phyloP scores from a whole-genome alignment of 495 filamentous ascomycete species.

The Neurospora hispaniola region DNA sequence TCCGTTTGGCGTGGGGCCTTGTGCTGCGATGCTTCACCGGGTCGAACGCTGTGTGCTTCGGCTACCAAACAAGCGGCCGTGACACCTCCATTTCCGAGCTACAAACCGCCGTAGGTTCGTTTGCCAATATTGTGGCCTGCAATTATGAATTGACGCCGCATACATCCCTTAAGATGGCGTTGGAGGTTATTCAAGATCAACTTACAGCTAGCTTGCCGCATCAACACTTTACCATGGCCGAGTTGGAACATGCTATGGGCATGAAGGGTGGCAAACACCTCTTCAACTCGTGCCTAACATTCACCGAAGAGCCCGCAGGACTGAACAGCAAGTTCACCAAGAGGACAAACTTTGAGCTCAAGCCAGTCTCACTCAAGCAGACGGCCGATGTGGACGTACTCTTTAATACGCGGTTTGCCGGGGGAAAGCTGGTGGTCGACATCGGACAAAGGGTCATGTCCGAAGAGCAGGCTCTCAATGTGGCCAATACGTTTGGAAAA shows the following conservation, averaged over 20 bases:
- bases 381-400: conserved; percentile 35
- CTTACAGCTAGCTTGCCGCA: conserved; percentile 24
- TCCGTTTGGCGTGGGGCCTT: conserved; percentile 39
- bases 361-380: conserved; percentile 29
- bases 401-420: conserved; percentile 27
- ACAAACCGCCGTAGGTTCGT: conserved; percentile 30
- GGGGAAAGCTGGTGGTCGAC: conserved; percentile 28
- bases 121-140: conserved; percentile 30
- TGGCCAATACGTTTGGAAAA: conserved; percentile 32
- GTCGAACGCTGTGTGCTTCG: conserved; percentile 30
- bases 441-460: conserved; percentile 35
- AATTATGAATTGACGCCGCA: conserved; percentile 21
- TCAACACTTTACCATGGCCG: conserved; percentile 31
- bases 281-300: conserved; percentile 38
- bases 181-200: conserved; percentile 27
- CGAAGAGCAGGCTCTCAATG: conserved; percentile 26
- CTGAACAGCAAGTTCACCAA: conserved; percentile 29
- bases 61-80: conserved; percentile 32
- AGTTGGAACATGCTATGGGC: conserved; percentile 33
- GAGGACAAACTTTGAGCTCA: conserved; percentile 23
- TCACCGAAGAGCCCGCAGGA: conserved; percentile 29
- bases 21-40: conserved; percentile 34
- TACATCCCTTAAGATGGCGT: conserved; percentile 20
- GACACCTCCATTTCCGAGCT: conserved; percentile 28
- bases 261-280: conserved; percentile 29